phyloP scores from a whole-genome alignment of 2,329 filamentous ascomycete genomes.

The Venturia carpophila region DNA sequence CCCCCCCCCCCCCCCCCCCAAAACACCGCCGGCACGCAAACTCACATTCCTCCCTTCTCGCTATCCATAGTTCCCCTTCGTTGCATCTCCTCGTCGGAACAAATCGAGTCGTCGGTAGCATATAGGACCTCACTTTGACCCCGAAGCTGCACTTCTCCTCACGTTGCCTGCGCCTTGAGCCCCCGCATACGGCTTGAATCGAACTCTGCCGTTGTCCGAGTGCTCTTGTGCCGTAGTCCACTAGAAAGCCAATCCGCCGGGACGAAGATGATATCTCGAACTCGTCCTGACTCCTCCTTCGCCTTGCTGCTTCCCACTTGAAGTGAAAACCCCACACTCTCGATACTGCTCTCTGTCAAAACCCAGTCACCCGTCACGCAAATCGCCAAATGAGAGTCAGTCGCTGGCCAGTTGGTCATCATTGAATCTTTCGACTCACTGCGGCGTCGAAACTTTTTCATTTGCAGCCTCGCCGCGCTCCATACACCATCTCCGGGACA shows the following conservation, averaged over 20 bases:
- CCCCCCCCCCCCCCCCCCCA: too few relatives aligned
- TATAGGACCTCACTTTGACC: constrained; percentile 3
- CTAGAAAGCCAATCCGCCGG: background rate
- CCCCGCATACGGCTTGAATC: background rate
- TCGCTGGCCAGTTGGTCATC: background rate
- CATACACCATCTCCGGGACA: background rate
- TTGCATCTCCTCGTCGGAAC: background rate
- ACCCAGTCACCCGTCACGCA: background rate
- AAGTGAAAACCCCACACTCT: background rate
- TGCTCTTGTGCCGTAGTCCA: background rate
- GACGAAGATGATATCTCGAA: constrained; percentile 1
- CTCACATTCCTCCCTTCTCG: background rate
- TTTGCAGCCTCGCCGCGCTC: background rate
- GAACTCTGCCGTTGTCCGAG: background rate
- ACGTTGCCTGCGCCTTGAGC: background rate
- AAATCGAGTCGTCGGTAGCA: background rate
- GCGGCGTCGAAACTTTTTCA: background rate
- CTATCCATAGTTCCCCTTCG: background rate
- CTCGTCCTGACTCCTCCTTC: background rate
- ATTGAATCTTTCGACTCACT: background rate
- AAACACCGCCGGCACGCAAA: background rate
- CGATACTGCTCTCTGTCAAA: background rate
- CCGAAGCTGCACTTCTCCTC: background rate
- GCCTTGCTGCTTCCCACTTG: constrained; percentile 9
- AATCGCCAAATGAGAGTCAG: background rate